Conservation (phyloP, 345 rosid genomes). For the Hypericum androsaemum region DNA sequence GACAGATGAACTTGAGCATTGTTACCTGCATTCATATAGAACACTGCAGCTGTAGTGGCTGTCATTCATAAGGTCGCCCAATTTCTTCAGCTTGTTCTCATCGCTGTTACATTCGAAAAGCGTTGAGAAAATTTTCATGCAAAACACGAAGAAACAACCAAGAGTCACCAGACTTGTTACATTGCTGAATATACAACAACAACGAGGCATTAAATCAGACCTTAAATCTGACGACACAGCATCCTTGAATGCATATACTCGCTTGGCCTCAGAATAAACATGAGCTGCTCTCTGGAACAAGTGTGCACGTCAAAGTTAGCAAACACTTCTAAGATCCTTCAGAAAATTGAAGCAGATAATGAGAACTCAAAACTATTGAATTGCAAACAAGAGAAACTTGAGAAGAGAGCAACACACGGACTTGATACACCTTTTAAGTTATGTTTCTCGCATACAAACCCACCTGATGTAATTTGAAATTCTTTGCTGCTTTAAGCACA, state of each 20-base stretch:
- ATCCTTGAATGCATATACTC: slow-evolving; percentile 84
- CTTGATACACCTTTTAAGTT: too few species aligned
- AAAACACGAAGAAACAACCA: too few species aligned
- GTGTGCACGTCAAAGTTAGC: slow-evolving; percentile 1
- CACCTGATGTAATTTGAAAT: slow-evolving; percentile 86
- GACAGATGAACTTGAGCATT: not conserved
- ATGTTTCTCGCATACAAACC: not conserved
- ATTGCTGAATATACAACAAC: too few species aligned
- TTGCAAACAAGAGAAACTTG: too few species aligned
- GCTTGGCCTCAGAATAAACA: slow-evolving; percentile 80
- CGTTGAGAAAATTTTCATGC: too few species aligned
- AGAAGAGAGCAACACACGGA: too few species aligned
- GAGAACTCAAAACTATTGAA: too few species aligned
- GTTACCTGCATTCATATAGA: slow-evolving; percentile 88
- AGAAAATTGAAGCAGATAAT: too few species aligned
- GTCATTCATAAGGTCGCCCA: slow-evolving; percentile 84
- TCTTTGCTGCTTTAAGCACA: slow-evolving; percentile 67
- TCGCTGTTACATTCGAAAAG: slow-evolving; percentile 68
- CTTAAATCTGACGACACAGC: slow-evolving; percentile 56
- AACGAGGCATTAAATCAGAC: slow-evolving; percentile 22
- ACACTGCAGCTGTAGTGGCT: slow-evolving; percentile 94
- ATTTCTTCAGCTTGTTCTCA: slow-evolving; percentile 73
- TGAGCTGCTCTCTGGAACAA: slow-evolving; percentile 73
- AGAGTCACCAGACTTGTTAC: too few species aligned
- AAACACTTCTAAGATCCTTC: too few species aligned